Conservation (phyloP, 176 grass and related monocot species). For the Aegilops umbellulata region DNA sequence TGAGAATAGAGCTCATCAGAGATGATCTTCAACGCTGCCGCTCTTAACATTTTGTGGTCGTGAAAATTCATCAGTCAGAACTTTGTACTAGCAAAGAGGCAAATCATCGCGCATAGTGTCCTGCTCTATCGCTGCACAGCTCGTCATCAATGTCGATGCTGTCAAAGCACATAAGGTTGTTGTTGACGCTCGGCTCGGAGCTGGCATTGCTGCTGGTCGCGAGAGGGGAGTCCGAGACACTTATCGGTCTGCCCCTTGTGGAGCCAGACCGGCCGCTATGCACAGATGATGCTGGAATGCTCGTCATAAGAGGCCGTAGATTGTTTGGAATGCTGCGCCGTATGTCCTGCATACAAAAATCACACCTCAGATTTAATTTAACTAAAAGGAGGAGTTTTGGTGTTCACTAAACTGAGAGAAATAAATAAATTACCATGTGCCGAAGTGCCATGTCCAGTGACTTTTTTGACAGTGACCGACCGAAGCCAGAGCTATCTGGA, state of each 20-base stretch:
- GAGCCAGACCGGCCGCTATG: conserved; percentile 77
- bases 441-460: conserved; percentile 96
- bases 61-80: conserved; percentile 26
- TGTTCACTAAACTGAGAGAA: background rate
- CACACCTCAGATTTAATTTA: conserved; percentile 17
- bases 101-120: conserved; percentile 35
- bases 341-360: conserved; percentile 71
- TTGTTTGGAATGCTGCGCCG: conserved; percentile 86
- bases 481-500: conserved; percentile 84
- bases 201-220: conserved; percentile 96
- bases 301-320: conserved; percentile 78
- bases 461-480: conserved; percentile 87
- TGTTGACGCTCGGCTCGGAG: conserved; percentile 84
- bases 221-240: conserved; percentile 76
- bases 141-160: conserved; percentile 76
- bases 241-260: conserved; percentile 60
- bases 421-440: conserved; percentile 74
- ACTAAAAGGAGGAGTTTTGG: background rate
- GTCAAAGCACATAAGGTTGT: conserved; percentile 77
- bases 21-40: conserved; percentile 3
- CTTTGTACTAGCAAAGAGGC: conserved; percentile 29
- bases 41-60: conserved; percentile 28
- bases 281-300: conserved; percentile 87
- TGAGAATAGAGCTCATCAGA: conserved; percentile 15
- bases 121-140: conserved; percentile 52